These are phyloP conservation scores for Turnera subulata DNA, from an alignment of 345 rosid genomes.

Conservation along the genomic window DNA sequence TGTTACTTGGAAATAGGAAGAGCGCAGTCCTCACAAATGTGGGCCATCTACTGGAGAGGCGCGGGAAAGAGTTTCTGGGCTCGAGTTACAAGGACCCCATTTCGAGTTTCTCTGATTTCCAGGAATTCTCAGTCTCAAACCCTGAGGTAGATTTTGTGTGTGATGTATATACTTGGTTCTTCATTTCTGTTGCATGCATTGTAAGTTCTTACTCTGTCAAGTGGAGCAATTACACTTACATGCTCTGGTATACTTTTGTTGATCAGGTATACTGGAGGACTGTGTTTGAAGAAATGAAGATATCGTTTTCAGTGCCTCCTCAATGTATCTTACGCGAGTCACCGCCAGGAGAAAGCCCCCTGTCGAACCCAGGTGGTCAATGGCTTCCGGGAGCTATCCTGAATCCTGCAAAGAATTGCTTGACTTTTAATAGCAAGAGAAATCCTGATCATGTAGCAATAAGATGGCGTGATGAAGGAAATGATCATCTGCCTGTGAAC, in stretches of 20 bases:
- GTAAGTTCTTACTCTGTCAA: not conserved
- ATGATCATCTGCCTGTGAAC: slow-evolving; percentile 58
- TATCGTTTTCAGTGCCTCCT: slow-evolving; percentile 66
- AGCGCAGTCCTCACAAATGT: slow-evolving; percentile 59
- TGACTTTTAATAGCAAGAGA: slow-evolving; percentile 44
- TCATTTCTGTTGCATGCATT: not conserved
- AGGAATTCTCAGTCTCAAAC: slow-evolving; percentile 74
- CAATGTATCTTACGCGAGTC: slow-evolving; percentile 43
- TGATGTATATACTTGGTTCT: not conserved
- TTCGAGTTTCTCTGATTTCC: slow-evolving; percentile 77
- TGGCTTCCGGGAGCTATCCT: slow-evolving; percentile 92
- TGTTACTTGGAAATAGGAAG: slow-evolving; percentile 42
- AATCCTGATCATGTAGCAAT: slow-evolving; percentile 56
- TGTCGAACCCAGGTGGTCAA: slow-evolving; percentile 60
- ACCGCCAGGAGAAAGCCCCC: slow-evolving; percentile 24
- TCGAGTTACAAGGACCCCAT: slow-evolving; percentile 64
- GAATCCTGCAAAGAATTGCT: slow-evolving; percentile 77
- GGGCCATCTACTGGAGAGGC: slow-evolving; percentile 63
- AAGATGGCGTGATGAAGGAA: slow-evolving; percentile 84
- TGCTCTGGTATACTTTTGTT: slow-evolving; percentile 11
- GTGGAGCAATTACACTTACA: not conserved
- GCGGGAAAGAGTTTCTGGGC: slow-evolving; percentile 71
- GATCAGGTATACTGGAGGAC: slow-evolving; percentile 79
- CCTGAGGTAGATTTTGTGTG: slow-evolving; percentile 59
- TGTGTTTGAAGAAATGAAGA: slow-evolving; percentile 57